phyloP scores from a whole-genome alignment of 176 grass and related monocot genomes.

The Tillandsia fasciculata region DNA sequence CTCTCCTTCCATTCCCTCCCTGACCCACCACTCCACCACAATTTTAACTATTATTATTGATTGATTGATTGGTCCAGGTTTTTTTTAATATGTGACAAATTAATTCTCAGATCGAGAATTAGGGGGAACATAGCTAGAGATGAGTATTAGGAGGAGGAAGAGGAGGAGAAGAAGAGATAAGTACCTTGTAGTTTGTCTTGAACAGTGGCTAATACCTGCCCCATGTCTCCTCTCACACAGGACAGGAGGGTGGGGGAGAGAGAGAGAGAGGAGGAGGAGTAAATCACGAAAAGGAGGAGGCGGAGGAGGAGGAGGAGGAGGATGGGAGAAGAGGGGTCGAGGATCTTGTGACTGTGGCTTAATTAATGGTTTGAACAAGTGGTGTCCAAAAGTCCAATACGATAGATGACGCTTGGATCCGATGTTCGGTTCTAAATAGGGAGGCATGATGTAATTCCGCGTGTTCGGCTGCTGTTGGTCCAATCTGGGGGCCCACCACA shows the following conservation, averaged over 20 bases:
- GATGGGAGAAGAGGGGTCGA: too few species aligned
- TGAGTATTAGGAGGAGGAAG: not conserved
- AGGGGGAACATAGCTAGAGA: not conserved
- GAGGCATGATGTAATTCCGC: too few species aligned
- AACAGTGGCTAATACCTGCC: not conserved
- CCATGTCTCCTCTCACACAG: not conserved
- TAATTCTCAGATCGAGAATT: not conserved
- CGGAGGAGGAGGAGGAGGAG: not conserved
- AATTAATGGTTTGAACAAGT: too few species aligned
- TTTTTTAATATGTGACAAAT: too few species aligned
- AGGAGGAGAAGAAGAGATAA: not conserved
- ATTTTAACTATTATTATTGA: not conserved
- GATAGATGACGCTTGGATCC: too few species aligned
- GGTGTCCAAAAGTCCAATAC: too few species aligned
- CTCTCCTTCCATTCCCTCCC: constrained; percentile 79
- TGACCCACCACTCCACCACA: constrained; percentile 4
- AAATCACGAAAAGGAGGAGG: not conserved
- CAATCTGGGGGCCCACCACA: too few species aligned
- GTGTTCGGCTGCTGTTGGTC: too few species aligned
- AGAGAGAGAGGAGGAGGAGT: not conserved
- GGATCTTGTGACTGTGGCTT: too few species aligned
- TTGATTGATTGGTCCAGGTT: too few species aligned
- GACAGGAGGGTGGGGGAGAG: not conserved
- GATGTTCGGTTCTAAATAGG: too few species aligned
- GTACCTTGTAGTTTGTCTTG: not conserved